Base-by-base conservation (phyloP, 768 basidiomycete genomes). In the Asterophora parasitica region DNA sequence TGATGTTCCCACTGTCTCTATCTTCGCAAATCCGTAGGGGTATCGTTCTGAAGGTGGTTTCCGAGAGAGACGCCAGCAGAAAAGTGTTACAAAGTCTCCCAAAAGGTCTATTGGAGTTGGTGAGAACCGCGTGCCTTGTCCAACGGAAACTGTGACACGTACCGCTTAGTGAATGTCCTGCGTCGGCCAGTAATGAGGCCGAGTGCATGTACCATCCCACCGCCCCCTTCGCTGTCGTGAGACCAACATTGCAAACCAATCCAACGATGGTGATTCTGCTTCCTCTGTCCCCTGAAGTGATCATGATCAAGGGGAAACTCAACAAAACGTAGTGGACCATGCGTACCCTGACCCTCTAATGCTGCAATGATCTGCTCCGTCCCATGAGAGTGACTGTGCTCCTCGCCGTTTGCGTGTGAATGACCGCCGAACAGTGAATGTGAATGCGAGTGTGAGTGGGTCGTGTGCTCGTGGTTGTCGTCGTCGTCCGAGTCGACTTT, bases 1-100 rank as follows among this genome's bases (percentile, higher is more conserved):
- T 2, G 89, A 81, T n/a, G 94, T 95, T 39, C 95, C 95, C 17
- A 97, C 73, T 4, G 92, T 93, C 67, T 99, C 95, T 56, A 92
- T 95, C 67, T 98, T 97, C 54, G 87, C 87, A 58, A 90, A 88
- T 12, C 92, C 90, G 52, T 85, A 93, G 1, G 92, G 92, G 63
- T 92, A 97, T 54, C 67, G 71, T 53, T 71, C 76, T 7, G 88
- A 85, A 8, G 93, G 88, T n/a, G 86, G 79, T 60, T 78, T 79
- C 42, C 92, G 78, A 1, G 90, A 92, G 30, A 92, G 72, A 42
- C 82, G 81, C 88, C 91, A 96, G 61, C 84, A 88, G 53, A 88
- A 83, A 8, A 98, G 75, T 4, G 90, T 92, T 46, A 94, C 91
- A 60, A 94, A 84, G 70, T 94, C 96, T 17, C 90, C 92, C 48